Base-by-base conservation (phyloP, 208 protist genomes). In the Strigomonas oncopelti region DNA sequence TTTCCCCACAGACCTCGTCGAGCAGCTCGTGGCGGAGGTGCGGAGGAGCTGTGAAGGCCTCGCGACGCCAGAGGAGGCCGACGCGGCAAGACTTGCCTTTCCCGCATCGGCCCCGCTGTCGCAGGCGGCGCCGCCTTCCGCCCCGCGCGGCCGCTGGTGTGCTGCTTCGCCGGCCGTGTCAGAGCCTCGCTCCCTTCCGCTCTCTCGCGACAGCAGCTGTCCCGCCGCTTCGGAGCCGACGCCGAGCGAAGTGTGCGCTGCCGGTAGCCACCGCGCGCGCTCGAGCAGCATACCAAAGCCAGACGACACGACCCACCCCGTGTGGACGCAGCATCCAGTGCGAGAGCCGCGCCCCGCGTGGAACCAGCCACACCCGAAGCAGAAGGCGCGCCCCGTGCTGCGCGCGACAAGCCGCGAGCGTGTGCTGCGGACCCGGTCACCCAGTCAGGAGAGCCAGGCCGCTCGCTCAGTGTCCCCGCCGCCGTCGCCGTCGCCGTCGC, bases 321-420 rank as follows among this genome's bases (percentile, higher is more conserved):
- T 67, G 48, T 81, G 80, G 64, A 61, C 68, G 14, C 78, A 77
- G 7, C 61, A 59, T 45, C 59, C 61, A 0, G 54, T 76, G 32
- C 38, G 67, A 13, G 60, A 34, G 48, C 16, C 70, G 9, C 82
- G 82, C 1, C 85, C 85, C 38, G 80, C 77, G 42, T 91, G 85
- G 85, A 91, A 91, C 60, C 82, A 84, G 69, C 79, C 72, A 18
- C 67, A 71, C 20, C 85, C 85, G 22, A 72, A 69, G 18, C 65
- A 74, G n/a, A 78, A 76, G 52, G 55, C 71, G 46, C 81, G 77
- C 48, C 85, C 82, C 0, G 69, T 79, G 31, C 79, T 91, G n/a
- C 87, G 85, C 56, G 72, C 58, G 18, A 75, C 77, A 32, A 74
- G 74, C 14, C 60, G 59, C 20, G 45, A 67, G 32, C 63, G 65